These are phyloP conservation scores for Blastocystis sp. DNA, from an alignment of 352 stramenopile species.

Conservation along the genomic window DNA sequence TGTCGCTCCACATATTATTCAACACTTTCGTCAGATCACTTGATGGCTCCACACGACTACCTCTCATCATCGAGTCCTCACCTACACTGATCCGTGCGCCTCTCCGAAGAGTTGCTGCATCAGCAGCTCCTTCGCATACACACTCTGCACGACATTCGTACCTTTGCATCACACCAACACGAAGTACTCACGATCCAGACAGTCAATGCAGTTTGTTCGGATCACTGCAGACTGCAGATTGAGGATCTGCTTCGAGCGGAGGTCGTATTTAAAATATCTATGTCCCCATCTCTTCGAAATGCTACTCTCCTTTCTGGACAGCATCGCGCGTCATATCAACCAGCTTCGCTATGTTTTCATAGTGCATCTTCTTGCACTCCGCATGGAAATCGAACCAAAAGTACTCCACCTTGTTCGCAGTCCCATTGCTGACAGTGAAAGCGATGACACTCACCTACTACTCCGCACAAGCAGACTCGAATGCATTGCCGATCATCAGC, in stretches of 20 bases:
- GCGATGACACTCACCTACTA: background rate
- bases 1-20: conserved; percentile 86
- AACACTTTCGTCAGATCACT: conserved; percentile 73
- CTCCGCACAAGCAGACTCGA: conserved; percentile 70
- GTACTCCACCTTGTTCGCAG: conserved; percentile 66
- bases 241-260: conserved; percentile 64
- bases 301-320: conserved; percentile 67
- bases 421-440: background rate
- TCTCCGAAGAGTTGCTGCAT: conserved; percentile 73
- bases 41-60: background rate
- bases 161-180: background rate
- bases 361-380: conserved; percentile 86
- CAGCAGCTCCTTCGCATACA: conserved; percentile 81
- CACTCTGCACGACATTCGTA: conserved; percentile 90
- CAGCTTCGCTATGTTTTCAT: conserved; percentile 80
- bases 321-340: conserved; percentile 69
- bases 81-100: conserved; percentile 64
- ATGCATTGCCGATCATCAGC: conserved; percentile 78
- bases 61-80: background rate
- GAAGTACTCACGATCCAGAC: conserved; percentile 77
- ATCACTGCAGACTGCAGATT: conserved; percentile 80
- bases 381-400: conserved; percentile 96
- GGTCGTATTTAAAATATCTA: conserved; percentile 69
- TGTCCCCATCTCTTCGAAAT: conserved; percentile 74
- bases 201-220: conserved; percentile 96